A percentile compares a stretch with the other conserved stretches of the same genome.
Evolutionary conservation across 805 yeast species (phyloP).

Genomic region (Blastobotrys muscicola): DNA sequence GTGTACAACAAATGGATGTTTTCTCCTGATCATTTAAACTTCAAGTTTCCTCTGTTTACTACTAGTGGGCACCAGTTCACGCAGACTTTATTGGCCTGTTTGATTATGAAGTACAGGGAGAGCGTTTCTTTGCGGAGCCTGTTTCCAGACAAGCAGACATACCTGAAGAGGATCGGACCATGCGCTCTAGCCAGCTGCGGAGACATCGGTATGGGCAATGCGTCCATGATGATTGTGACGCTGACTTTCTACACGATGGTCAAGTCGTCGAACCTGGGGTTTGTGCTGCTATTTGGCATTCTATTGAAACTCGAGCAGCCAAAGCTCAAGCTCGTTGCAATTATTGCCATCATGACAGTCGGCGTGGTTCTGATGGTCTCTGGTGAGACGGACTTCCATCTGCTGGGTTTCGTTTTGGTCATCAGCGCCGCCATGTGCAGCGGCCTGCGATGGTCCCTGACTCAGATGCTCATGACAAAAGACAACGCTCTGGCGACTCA

Average conservation of each 20-base stretch:
- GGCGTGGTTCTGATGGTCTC: constrained; percentile 86
- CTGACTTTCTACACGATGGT: constrained; percentile 86
- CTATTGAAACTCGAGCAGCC: constrained; percentile 69
- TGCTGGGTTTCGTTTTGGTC: constrained; percentile 64
- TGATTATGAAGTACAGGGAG: constrained; percentile 14
- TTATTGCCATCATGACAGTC: constrained; percentile 67
- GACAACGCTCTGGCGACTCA: constrained; percentile 4
- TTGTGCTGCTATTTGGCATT: constrained; percentile 83
- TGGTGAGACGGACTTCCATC: constrained; percentile 28
- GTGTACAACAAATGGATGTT: constrained; percentile 96
- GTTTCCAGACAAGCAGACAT: not conserved
- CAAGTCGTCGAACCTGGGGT: constrained; percentile 78
- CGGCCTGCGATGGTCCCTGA: constrained; percentile 92
- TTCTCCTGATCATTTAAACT: constrained; percentile 59
- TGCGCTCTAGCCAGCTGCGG: constrained; percentile 85
- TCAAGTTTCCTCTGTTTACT: constrained; percentile 74
- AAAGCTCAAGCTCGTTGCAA: constrained; percentile 53
- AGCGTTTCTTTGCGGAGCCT: not conserved
- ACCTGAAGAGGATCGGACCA: constrained; percentile 55
- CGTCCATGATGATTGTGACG: constrained; percentile 69
- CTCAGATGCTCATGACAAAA: constrained; percentile 66
- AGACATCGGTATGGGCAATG: constrained; percentile 89
- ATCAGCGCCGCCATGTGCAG: constrained; percentile 70
- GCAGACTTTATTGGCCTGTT: constrained; percentile 43
- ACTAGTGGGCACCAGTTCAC: constrained; percentile 80